Evolutionary conservation across 495 filamentous ascomycete genomes (phyloP), one percentile per base, ranked within the genome.

Genomic region (Penicillium nucicola): DNA sequence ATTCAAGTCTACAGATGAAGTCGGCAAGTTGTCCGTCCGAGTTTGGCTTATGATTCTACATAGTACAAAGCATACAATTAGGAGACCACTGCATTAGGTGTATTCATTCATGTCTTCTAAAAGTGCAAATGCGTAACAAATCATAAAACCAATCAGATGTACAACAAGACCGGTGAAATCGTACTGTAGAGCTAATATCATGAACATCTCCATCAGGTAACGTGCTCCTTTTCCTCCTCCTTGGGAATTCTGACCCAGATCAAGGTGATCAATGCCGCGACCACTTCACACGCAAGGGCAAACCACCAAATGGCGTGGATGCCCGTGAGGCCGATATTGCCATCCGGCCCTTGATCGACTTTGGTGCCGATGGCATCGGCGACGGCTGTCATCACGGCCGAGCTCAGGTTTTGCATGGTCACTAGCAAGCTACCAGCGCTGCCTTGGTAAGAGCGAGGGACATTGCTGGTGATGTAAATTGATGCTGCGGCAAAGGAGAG

Each of bases 161-260:
- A n/a, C n/a, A n/a, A n/a, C n/a, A n/a, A n/a, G n/a, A n/a, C n/a
- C n/a, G n/a, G n/a, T n/a, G n/a, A n/a, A n/a, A n/a, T n/a, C n/a
- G n/a, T n/a, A n/a, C n/a, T n/a, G n/a, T n/a, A n/a, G n/a, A n/a
- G n/a, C n/a, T n/a, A n/a, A n/a, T n/a, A n/a, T n/a, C n/a, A n/a
- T n/a, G n/a, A n/a, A n/a, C n/a, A n/a, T n/a, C n/a, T n/a, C n/a
- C 36, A 18, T 57, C 42, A 62, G 31, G 53, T 62, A 57, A 79
- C 72, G 56, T 79, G 76, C 42, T 77, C 75, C 53, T 77, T 76
- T 54, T 79, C 75, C 48, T 77, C 74, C 18, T 73, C 70, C 58
- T 75, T 76, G 0, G 68, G 70, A 49, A 77, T 76, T 35, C 74
- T 55, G 28, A 77, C 72, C 57, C 65, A 63, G 4, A 66, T 57